phyloP scores from a whole-genome alignment of 2,329 filamentous ascomycete species.

The Cadophora malorum region DNA sequence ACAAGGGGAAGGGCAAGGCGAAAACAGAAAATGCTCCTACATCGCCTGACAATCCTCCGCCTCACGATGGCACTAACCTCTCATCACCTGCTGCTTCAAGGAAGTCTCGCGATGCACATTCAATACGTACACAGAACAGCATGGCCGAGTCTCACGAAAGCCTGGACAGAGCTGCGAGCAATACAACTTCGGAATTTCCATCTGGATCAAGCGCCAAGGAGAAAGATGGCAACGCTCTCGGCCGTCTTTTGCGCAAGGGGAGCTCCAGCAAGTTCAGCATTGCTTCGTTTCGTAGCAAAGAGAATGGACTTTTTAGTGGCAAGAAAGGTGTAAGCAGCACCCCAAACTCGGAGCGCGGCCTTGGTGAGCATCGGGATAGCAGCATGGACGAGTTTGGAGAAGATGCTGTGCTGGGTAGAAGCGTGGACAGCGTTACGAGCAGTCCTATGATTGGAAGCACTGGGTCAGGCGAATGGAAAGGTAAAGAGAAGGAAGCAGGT shows the following conservation, averaged over 20 bases:
- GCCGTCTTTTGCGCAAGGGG: slow-evolving; percentile 67
- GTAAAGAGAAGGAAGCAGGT: slow-evolving; percentile 48
- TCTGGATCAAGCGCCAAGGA: slow-evolving; percentile 54
- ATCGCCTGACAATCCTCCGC: slow-evolving; percentile 45
- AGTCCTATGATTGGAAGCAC: slow-evolving; percentile 62
- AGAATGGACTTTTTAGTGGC: slow-evolving; percentile 54
- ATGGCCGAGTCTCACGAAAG: slow-evolving; percentile 55
- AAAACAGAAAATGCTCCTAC: slow-evolving; percentile 46
- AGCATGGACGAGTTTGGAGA: slow-evolving; percentile 60
- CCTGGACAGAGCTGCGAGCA: slow-evolving; percentile 62
- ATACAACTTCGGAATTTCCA: slow-evolving; percentile 60
- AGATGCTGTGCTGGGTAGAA: slow-evolving; percentile 57
- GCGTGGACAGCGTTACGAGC: slow-evolving; percentile 62
- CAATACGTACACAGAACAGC: slow-evolving; percentile 63
- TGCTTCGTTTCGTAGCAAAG: slow-evolving; percentile 61
- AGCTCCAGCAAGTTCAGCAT: slow-evolving; percentile 71
- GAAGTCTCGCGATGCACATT: slow-evolving; percentile 62
- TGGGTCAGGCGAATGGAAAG: slow-evolving; percentile 51
- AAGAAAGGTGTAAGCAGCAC: slow-evolving; percentile 64
- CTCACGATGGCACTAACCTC: slow-evolving; percentile 10
- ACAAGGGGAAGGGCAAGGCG: slow-evolving; percentile 50
- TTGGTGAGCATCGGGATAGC: slow-evolving; percentile 61
- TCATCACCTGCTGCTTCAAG: slow-evolving; percentile 58
- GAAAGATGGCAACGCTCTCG: slow-evolving; percentile 55
- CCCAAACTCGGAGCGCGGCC: slow-evolving; percentile 61